Evolutionary conservation across 352 stramenopile genomes (phyloP).

Genomic region (Phytophthora sp.): DNA sequence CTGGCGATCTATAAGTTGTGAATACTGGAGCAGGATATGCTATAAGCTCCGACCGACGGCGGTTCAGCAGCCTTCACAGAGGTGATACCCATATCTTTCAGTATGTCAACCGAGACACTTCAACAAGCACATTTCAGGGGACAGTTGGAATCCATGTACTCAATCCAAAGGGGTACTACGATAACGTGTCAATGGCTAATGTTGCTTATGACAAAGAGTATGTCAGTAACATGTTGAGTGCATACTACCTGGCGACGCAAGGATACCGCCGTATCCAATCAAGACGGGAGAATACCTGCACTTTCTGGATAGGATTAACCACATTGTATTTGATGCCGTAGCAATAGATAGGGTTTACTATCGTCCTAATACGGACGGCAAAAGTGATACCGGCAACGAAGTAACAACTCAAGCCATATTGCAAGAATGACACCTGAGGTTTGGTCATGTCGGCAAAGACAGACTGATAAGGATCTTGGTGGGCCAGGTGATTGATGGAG

Average conservation of each 20-base stretch:
- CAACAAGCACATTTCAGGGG: conserved; percentile 8
- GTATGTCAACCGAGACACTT: conserved; percentile 13
- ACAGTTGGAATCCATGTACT: conserved; percentile 18
- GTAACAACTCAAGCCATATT: background rate
- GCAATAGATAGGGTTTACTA: conserved; percentile 5
- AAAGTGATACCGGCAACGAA: background rate
- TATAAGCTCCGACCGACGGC: conserved; percentile 15
- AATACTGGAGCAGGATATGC: conserved; percentile 20
- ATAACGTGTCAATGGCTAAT: conserved; percentile 16
- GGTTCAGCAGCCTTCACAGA: conserved; percentile 13
- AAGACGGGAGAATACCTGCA: conserved; percentile 1
- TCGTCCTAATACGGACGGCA: background rate
- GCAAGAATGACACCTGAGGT: conserved; percentile 14
- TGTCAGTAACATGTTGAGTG: conserved; percentile 7
- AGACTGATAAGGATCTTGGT: background rate
- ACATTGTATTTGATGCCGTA: conserved; percentile 3
- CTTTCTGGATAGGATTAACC: background rate
- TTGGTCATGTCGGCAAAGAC: conserved; percentile 12
- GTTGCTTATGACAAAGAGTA: conserved; percentile 12
- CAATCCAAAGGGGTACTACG: conserved; percentile 5
- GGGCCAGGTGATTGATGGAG: background rate
- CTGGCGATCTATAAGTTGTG: conserved; percentile 16
- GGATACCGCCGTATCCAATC: conserved; percentile 2
- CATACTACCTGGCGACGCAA: background rate
- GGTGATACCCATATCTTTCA: conserved; percentile 5